A percentile compares a stretch with the other conserved stretches of the same genome.
Evolutionary conservation across 2,329 filamentous ascomycete genomes (phyloP).

Genomic region (Pseudodiploospora longispora): DNA sequence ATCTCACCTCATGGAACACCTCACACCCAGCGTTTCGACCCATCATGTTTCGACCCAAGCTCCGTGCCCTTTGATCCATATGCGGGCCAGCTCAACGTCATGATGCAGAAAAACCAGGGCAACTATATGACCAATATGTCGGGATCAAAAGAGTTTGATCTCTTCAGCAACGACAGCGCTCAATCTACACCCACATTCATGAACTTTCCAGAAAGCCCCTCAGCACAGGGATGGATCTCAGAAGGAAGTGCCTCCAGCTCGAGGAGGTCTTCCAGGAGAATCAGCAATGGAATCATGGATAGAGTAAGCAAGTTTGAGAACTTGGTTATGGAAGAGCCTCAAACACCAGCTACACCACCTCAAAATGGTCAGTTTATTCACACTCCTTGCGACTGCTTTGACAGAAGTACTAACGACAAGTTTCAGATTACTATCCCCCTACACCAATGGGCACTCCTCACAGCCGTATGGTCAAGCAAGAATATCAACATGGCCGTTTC

Average conservation of each 20-base stretch:
- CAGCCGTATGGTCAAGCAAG: slow-evolving; percentile 35
- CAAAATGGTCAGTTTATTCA: slow-evolving; percentile 49
- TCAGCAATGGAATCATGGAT: slow-evolving; percentile 55
- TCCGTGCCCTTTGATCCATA: slow-evolving; percentile 41
- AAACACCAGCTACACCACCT: slow-evolving; percentile 54
- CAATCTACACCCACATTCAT: slow-evolving; percentile 44
- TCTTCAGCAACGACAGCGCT: slow-evolving; percentile 38
- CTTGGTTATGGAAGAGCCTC: slow-evolving; percentile 34
- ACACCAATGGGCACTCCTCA: slow-evolving; percentile 61
- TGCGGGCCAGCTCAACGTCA: slow-evolving; percentile 32
- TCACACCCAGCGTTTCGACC: slow-evolving; percentile 45
- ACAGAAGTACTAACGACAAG: neutral
- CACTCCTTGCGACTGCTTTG: neutral
- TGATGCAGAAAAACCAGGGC: slow-evolving; percentile 40
- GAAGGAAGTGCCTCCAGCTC: slow-evolving; percentile 38
- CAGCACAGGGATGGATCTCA: slow-evolving; percentile 40
- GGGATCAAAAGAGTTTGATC: slow-evolving; percentile 39
- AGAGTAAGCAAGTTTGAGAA: slow-evolving; percentile 52
- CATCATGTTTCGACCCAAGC: slow-evolving; percentile 35
- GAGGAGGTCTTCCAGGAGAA: slow-evolving; percentile 35
- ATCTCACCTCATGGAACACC: slow-evolving; percentile 49
- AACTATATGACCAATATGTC: slow-evolving; percentile 33
- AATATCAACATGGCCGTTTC: slow-evolving; percentile 41
- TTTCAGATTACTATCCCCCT: slow-evolving; percentile 53
- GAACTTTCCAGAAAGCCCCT: slow-evolving; percentile 40